Base-by-base conservation (phyloP, 441 rosid genomes). In the Gossypium gossypioides region DNA sequence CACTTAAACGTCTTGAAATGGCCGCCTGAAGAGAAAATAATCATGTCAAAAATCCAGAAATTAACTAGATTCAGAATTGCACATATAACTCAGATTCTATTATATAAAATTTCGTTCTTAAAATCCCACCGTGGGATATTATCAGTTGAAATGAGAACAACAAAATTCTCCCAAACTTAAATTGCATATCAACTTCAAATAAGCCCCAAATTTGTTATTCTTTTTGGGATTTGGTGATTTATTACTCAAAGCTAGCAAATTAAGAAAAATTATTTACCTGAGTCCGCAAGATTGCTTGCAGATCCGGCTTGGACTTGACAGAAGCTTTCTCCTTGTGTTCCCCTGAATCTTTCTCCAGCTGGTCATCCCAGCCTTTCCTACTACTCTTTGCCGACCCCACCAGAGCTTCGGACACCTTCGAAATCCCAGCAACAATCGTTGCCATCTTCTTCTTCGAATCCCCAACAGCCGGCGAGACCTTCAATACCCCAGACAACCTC, bases 401-500 rank as follows among this genome's bases (percentile, higher is more conserved):
- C 2, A 88, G 82, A 2, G 90, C 88, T 34, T 90, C 98, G 0
- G 91, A 89, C 25, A 80, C 87, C 78, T 87, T 93, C 0, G 92
- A 85, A 51, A 93, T 86, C 9, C 92, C 98, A 0, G 87, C 86
- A 3, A 74, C 87, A 40, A 91, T 79, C 0, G 80, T 76, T 0
- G 86, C 88, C 86, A 86, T 85, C 84, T 89, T 94, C 85, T 94
- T 94, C 96, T 86, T 94, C 1, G 96, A 87, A 77, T 93, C 96
- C 2, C 76, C 84, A 55, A 88, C 84, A 68, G 82, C 76, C 0
- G 97, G 91, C 4, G 90, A 81, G 60, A 89, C 82, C 77, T 85
- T 93, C 62, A 91, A 76, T 27, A 87, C 89, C 5, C 83, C 86
- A 0, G 99, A 89, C 71, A 94, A 77, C 74, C 97, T 88, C 75